Evolutionary conservation across 768 basidiomycete species (phyloP), one percentile per base, ranked within the genome.

Genomic region (Leccinum pellstonianum): DNA sequence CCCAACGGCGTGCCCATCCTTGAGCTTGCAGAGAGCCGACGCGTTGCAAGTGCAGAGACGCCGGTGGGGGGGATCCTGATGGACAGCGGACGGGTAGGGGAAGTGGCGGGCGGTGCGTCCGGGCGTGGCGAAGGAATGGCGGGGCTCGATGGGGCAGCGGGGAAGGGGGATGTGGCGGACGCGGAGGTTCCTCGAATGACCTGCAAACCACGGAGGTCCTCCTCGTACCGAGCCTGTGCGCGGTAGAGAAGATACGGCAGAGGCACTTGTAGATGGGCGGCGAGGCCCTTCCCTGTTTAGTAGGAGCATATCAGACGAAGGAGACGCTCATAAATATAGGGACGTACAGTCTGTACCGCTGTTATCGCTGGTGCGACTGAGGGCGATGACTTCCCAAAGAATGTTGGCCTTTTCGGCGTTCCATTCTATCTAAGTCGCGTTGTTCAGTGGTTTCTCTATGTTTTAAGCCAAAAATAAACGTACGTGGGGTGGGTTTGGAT

Each of bases 341-440:
- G 10, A 80, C 88, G 76, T 68, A 92, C 92, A 94, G 73, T 94
- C 91, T 38, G 90, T 85, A 43, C 84, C 88, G 17, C 84, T 82
- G 55, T 85, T 86, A 62, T 91, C 89, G 29, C 81, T 83, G 5
- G 86, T 81, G 56, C 90, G 81, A 35, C 90, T 90, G 65, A 84
- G 81, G 55, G 91, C 87, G 62, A 94, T 92, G 48, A 90, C 88
- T 72, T 91, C 90, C 92, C 92, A 94, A 8, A 94, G 77, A 6
- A 91, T 83, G 62, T 87, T 87, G 49, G 93, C 92, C 71, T 93
- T 94, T 59, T 93, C 90, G 8, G 83, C 64, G 47, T 82, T 90
- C 92, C 92, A 94, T 77, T 90, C 87, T 71, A 94, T 87, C 91
- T 93, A 67, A 37, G 54, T 38, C 12, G 27, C 17, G 57, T 59